Percentiles rank a stretch among this genome's conserved stretches.
Conservation (phyloP, 768 basidiomycete genomes). For the Epithele typhae region DNA sequence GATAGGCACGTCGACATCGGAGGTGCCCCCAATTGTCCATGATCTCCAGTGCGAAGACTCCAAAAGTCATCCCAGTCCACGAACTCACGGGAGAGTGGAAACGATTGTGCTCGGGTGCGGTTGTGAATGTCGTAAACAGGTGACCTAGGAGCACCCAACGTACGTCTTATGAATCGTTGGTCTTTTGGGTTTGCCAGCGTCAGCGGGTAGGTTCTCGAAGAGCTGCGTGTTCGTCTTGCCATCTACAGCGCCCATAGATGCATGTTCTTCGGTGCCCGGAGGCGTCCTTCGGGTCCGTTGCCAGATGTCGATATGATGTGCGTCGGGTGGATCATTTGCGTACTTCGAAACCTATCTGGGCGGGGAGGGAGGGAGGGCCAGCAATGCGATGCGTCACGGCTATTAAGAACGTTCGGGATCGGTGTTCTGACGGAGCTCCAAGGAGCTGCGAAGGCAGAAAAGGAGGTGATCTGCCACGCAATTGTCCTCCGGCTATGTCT, state of each 20-base stretch:
- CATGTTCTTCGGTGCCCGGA: neutral
- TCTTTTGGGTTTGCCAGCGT: neutral
- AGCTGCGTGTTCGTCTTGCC: neutral
- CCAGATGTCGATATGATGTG: neutral
- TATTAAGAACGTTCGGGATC: too few species aligned
- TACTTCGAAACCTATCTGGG: neutral
- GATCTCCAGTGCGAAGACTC: neutral
- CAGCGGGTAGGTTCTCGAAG: neutral
- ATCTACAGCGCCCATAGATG: neutral
- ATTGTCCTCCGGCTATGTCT: too few species aligned
- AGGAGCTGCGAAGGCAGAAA: too few species aligned
- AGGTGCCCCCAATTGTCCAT: constrained; percentile 2
- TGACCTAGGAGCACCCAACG: neutral
- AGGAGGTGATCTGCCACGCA: too few species aligned
- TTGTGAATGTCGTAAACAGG: constrained; percentile 1
- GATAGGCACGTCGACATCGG: neutral
- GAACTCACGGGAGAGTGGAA: neutral
- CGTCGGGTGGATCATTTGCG: neutral
- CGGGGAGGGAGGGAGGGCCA: neutral
- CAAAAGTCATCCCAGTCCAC: neutral
- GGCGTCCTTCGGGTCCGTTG: neutral
- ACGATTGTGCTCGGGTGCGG: neutral
- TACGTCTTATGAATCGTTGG: neutral
- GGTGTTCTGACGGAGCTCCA: too few species aligned
- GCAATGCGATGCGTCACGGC: neutral